phyloP scores from a whole-genome alignment of 495 filamentous ascomycete genomes.

The Jackrogersella multiformis region DNA sequence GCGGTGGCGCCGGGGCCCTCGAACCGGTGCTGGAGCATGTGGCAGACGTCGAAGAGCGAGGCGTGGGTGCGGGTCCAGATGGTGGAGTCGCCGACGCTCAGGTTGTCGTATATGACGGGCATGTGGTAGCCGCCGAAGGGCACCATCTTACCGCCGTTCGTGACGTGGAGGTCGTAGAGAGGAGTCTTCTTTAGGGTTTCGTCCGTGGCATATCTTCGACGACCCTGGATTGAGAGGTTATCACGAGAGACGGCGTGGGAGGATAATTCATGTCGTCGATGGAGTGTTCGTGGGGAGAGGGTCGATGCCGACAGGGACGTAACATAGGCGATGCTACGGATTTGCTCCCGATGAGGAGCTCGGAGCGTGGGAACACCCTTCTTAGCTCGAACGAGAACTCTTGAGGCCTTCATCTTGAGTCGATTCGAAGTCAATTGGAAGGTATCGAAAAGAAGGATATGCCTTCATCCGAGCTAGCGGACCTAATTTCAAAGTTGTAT shows the following conservation, averaged over 20 bases:
- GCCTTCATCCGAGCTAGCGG: conserved; percentile 9
- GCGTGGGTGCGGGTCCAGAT: conserved; percentile 89
- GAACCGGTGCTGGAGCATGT: conserved; percentile 77
- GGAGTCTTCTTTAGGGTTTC: conserved; percentile 70
- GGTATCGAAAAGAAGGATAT: background rate
- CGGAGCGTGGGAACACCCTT: conserved; percentile 37
- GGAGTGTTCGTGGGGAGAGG: conserved; percentile 29
- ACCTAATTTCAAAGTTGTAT: conserved; percentile 12
- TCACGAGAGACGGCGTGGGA: background rate
- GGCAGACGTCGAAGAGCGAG: conserved; percentile 88
- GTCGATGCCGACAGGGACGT: conserved; percentile 27
- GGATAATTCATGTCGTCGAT: conserved; percentile 11
- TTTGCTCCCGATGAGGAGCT: conserved; percentile 11
- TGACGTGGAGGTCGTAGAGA: conserved; percentile 83
- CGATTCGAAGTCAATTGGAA: conserved; percentile 38
- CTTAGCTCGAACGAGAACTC: conserved; percentile 37
- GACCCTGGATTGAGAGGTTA: conserved; percentile 6
- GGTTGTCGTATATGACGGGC: conserved; percentile 86
- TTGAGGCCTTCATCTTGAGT: conserved; percentile 48
- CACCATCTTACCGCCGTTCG: conserved; percentile 89
- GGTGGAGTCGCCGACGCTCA: conserved; percentile 79
- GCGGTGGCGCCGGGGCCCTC: conserved; percentile 77
- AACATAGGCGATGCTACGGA: conserved; percentile 9
- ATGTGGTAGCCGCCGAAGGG: conserved; percentile 94
- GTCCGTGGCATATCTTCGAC: conserved; percentile 46